A percentile compares a stretch with the other conserved stretches of the same genome.
Conservation (phyloP, 2,329 filamentous ascomycete species). For the Ceratocystis variospora region DNA sequence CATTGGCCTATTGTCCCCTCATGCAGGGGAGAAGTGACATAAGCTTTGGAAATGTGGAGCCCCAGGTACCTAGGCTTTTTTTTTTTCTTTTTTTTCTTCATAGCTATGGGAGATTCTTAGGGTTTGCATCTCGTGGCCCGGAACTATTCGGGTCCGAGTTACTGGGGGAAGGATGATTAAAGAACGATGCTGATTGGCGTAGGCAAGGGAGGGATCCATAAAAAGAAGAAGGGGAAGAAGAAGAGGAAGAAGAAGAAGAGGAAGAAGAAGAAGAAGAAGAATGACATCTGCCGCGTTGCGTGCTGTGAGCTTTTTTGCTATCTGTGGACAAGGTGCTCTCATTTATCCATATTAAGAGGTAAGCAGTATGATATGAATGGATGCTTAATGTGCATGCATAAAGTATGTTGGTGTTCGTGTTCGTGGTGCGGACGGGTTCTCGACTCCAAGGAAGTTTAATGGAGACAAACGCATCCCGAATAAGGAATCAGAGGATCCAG, state of each 20-base stretch:
- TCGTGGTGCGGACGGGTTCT: no score
- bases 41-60: neutral
- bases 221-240: no score
- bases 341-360: no score
- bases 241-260: neutral
- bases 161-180: neutral
- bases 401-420: no score
- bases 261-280: neutral
- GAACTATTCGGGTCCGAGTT: neutral
- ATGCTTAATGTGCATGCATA: no score
- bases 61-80: neutral
- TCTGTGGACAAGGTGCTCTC: no score
- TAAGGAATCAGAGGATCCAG: neutral
- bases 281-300: no score
- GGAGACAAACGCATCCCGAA: neutral
- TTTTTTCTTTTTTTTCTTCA: neutral
- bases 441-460: no score
- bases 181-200: neutral
- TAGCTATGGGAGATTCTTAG: neutral
- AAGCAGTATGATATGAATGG: no score
- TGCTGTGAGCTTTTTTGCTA: no score
- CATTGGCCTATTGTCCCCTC: neutral
- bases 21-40: slow-evolving; percentile 6
- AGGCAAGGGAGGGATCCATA: neutral
- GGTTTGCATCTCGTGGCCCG: neutral